Evolutionary conservation across 169 alveolate species (phyloP).

Genomic region (Plasmodium cynomolgi): DNA sequence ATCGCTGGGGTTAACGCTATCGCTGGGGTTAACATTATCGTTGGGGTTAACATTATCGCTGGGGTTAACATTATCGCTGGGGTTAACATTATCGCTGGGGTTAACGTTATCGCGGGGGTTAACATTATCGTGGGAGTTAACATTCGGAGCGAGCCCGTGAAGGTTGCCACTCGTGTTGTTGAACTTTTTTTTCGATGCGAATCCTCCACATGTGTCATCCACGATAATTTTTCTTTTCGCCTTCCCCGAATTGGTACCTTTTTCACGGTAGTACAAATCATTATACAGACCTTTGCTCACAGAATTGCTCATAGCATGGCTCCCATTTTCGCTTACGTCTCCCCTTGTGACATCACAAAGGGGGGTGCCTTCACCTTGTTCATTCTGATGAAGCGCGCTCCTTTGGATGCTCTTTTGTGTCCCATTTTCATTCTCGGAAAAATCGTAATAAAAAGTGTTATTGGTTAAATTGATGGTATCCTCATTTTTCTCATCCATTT

Average conservation of each 20-base stretch:
- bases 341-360: neutral
- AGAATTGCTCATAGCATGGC: neutral
- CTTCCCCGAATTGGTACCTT: neutral
- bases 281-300: neutral
- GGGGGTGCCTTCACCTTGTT: neutral
- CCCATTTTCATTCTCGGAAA: conserved; percentile 33
- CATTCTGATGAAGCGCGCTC: neutral
- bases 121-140: neutral
- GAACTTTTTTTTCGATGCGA: neutral
- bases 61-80: neutral
- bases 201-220: neutral
- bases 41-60: neutral
- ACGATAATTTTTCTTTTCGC: neutral
- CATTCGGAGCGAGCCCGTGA: conserved; percentile 5
- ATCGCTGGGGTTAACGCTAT: neutral
- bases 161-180: neutral
- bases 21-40: neutral
- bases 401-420: neutral
- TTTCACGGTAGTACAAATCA: conserved; percentile 1
- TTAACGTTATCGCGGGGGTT: neutral
- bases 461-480: conserved; percentile 16
- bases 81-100: neutral
- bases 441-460: conserved; percentile 51
- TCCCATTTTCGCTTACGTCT: neutral
- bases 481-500: neutral